phyloP scores from a whole-genome alignment of 768 basidiomycete genomes.

The Termitomyces titanicus region DNA sequence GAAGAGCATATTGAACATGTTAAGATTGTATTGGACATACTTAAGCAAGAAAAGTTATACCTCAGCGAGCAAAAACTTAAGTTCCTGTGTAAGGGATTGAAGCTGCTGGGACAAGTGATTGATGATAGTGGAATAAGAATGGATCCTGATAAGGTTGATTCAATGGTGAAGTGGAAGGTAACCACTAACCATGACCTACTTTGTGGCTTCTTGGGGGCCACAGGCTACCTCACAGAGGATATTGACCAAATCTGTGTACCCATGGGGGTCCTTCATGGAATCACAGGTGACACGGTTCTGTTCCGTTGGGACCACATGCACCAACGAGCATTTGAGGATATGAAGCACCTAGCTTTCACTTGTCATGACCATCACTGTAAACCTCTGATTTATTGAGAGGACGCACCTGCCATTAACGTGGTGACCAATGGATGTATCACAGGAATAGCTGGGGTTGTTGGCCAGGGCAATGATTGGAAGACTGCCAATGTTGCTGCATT shows the following conservation, averaged over 20 bases:
- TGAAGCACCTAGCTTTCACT: slow-evolving; percentile 22
- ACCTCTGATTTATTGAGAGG: neutral
- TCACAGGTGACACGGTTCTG: no score
- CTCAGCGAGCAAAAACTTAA: slow-evolving; percentile 6
- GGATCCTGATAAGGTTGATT: slow-evolving; percentile 37
- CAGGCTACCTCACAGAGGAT: no score
- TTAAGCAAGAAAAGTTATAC: slow-evolving; percentile 25
- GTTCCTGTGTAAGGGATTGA: slow-evolving; percentile 20
- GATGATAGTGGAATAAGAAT: slow-evolving; percentile 29
- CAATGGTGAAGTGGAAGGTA: slow-evolving; percentile 14
- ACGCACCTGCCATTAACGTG: neutral
- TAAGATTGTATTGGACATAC: slow-evolving; percentile 18
- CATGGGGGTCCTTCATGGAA: no score
- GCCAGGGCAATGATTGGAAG: neutral
- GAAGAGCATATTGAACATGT: slow-evolving; percentile 32
- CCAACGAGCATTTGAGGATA: slow-evolving; percentile 29
- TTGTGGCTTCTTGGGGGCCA: no score
- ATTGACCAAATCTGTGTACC: no score
- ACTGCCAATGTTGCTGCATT: neutral
- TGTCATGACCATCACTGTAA: slow-evolving; percentile 10
- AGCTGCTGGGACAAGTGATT: slow-evolving; percentile 31
- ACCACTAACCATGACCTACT: no score
- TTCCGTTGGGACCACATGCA: slow-evolving; percentile 22
- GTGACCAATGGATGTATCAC: no score
- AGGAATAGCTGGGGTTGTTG: neutral